Evolutionary conservation across 345 rosid species (phyloP).

Genomic region (Durio zibethinus): DNA sequence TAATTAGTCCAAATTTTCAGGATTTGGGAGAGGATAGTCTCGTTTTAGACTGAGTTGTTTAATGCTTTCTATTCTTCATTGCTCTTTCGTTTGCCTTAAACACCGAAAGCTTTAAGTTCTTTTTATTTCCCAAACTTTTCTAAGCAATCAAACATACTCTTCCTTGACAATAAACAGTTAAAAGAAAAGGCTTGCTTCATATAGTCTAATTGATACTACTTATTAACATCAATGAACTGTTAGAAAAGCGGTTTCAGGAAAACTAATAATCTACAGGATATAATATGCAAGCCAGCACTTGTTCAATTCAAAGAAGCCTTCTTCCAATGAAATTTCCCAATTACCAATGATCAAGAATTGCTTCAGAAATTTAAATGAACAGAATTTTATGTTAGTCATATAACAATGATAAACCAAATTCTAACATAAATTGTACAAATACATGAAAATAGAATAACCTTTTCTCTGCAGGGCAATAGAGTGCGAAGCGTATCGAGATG

Average conservation of each 20-base stretch:
- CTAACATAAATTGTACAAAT: neutral
- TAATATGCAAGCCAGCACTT: neutral
- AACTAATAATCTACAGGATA: neutral
- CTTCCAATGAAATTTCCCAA: neutral
- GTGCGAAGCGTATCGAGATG: slow-evolving; percentile 62
- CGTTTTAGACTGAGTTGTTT: neutral
- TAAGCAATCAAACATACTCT: neutral
- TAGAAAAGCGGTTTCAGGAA: neutral
- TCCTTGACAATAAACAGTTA: neutral
- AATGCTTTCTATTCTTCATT: neutral
- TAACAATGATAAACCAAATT: neutral
- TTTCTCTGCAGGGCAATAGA: slow-evolving; percentile 51
- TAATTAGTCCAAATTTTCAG: neutral
- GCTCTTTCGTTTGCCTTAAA: neutral
- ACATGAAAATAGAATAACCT: slow-evolving; percentile 34
- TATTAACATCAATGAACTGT: neutral
- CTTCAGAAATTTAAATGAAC: neutral
- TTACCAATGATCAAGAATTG: neutral
- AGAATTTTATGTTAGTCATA: neutral
- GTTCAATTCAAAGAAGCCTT: neutral
- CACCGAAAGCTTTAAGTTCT: neutral
- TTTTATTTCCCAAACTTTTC: neutral
- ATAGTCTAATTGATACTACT: no score
- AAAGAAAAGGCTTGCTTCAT: neutral
- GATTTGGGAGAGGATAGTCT: neutral